Conservation (phyloP, 768 basidiomycete species). For the Mycena galericulata region DNA sequence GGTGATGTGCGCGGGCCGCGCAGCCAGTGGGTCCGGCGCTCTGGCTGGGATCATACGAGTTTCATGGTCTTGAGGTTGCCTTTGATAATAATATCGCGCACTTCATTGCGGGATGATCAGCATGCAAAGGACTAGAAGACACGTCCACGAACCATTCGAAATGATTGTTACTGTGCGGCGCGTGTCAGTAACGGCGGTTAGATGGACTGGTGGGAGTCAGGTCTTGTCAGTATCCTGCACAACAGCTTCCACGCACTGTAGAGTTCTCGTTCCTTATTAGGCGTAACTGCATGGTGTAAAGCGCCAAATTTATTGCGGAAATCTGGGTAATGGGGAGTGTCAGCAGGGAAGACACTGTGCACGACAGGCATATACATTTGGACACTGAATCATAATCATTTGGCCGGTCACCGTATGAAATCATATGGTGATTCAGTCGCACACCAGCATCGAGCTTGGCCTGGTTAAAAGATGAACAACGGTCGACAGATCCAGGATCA, state of each 20-base stretch:
- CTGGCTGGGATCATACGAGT: conserved; percentile 48
- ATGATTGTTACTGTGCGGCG: conserved; percentile 80
- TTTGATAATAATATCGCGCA: conserved; percentile 79
- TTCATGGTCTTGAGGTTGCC: conserved; percentile 71
- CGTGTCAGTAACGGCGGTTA: conserved; percentile 87
- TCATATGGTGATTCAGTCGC: conserved; percentile 74
- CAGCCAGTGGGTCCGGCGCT: neutral
- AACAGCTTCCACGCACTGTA: conserved; percentile 63
- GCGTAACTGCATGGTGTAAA: conserved; percentile 74
- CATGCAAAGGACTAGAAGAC: conserved; percentile 7
- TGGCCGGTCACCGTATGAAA: conserved; percentile 76
- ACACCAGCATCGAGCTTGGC: conserved; percentile 84
- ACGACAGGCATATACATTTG: conserved; percentile 65
- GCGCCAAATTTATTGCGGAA: conserved; percentile 80
- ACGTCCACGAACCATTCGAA: conserved; percentile 64
- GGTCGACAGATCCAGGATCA: conserved; percentile 1
- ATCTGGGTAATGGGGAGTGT: conserved; percentile 56
- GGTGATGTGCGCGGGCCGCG: neutral
- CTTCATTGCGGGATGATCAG: conserved; percentile 46
- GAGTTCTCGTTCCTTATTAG: conserved; percentile 78
- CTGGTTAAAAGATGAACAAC: conserved; percentile 48
- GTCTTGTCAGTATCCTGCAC: neutral
- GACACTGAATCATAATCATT: conserved; percentile 85
- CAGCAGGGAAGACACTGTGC: conserved; percentile 20
- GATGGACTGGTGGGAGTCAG: conserved; percentile 65